Conservation (phyloP, 768 basidiomycete genomes). For the Panus rudis region DNA sequence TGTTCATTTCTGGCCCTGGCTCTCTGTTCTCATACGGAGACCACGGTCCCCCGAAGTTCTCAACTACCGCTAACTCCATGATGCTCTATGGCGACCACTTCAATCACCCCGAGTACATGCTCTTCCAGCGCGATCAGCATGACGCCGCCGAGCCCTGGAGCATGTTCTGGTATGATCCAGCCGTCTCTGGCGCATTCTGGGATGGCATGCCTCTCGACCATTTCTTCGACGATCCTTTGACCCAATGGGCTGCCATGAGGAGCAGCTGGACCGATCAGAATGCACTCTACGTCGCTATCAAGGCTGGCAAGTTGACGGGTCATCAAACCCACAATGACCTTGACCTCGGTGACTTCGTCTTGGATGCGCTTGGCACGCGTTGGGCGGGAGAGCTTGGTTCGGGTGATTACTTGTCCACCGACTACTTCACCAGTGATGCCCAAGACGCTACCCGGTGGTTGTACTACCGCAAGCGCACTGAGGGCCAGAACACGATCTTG, state of each 20-base stretch:
- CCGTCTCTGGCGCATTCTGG: slow-evolving; percentile 87
- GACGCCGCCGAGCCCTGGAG: slow-evolving; percentile 46
- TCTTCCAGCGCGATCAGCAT: slow-evolving; percentile 85
- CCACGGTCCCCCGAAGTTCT: slow-evolving; percentile 91
- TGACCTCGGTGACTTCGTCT: slow-evolving; percentile 90
- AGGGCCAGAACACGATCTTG: slow-evolving; percentile 93
- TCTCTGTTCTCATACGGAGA: slow-evolving; percentile 81
- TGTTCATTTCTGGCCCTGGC: slow-evolving; percentile 81
- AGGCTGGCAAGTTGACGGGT: slow-evolving; percentile 70
- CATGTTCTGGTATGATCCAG: slow-evolving; percentile 90
- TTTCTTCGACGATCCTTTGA: slow-evolving; percentile 63
- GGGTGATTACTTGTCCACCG: slow-evolving; percentile 67
- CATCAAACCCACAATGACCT: slow-evolving; percentile 96
- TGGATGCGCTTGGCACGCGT: slow-evolving; percentile 88
- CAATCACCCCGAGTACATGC: slow-evolving; percentile 63
- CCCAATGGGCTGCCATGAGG: slow-evolving; percentile 89
- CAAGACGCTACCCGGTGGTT: slow-evolving; percentile 74
- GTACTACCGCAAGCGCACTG: slow-evolving; percentile 95
- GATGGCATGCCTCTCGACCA: slow-evolving; percentile 74
- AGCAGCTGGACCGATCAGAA: slow-evolving; percentile 86
- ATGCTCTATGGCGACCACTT: slow-evolving; percentile 69
- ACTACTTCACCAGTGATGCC: slow-evolving; percentile 72
- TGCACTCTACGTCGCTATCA: slow-evolving; percentile 82
- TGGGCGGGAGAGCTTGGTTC: slow-evolving; percentile 96
- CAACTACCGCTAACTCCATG: slow-evolving; percentile 86